These are phyloP conservation scores for Phaseolus coccineus DNA, from an alignment of 331 rosid genomes.

Conservation along the genomic window DNA sequence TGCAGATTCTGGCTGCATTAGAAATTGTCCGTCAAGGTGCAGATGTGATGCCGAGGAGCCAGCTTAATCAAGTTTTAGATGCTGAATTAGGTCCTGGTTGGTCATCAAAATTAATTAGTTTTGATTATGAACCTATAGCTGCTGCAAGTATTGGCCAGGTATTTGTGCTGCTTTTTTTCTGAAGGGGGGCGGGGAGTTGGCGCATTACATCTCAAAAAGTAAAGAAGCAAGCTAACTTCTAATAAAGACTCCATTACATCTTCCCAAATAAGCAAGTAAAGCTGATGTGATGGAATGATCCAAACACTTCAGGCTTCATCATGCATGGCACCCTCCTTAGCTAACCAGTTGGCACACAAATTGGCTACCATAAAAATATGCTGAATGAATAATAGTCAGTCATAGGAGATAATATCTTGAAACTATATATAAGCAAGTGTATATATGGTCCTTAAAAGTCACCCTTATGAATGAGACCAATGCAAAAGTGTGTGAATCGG, in stretches of 20 bases:
- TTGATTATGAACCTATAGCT: slow-evolving; percentile 93
- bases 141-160: slow-evolving; percentile 99
- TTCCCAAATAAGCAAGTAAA: not conserved
- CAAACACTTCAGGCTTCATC: not conserved
- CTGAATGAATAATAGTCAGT: not conserved
- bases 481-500: not conserved
- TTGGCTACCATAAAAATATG: not conserved
- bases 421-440: not conserved
- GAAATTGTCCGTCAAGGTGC: slow-evolving; percentile 99
- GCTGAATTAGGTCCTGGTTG: slow-evolving; percentile 87
- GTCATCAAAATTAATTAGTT: slow-evolving; percentile 75
- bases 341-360: not conserved
- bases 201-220: not conserved
- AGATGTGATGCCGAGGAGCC: slow-evolving; percentile 90
- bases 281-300: not conserved
- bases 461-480: not conserved
- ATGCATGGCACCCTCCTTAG: slow-evolving; percentile 1
- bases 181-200: not conserved
- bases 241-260: not conserved
- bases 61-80: slow-evolving; percentile 87
- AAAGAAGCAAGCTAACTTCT: not conserved
- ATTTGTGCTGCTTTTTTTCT: slow-evolving; percentile 32
- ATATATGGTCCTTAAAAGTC: not conserved
- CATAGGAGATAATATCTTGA: not conserved
- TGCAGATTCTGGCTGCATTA: slow-evolving; percentile 90